Base-by-base conservation (phyloP, 371 early-diverging fungal genomes). In the Syncephalastrum sp. region DNA sequence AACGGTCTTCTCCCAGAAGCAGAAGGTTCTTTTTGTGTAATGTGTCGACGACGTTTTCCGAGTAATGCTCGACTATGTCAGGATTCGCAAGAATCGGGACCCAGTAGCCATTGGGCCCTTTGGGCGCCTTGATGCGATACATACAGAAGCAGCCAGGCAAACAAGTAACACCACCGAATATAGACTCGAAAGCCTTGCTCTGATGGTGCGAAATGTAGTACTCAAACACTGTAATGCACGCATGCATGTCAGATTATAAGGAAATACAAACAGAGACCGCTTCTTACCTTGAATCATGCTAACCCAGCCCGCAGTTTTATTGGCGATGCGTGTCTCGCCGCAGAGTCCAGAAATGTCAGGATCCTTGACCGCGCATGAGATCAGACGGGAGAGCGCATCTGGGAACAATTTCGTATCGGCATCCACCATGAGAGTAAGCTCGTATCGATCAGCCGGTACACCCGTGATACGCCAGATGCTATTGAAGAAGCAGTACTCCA, bases 131-230 rank as follows among this genome's bases (percentile, higher is more conserved):
- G 60, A 98, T 88, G 49, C 96, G 87, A 70, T 95, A 98, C 91
- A 94, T 92, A 64, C 96, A 94, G 81, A 98, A 98, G 64, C 98
- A 98, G 21, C 98, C 98, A 4, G 98, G 98, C 41, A 97, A 72
- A 73, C 98, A 97, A 13, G 97, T 97, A 2, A 97, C 97, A 60
- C 91, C 92, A 19, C 98, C 97, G 75, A 97, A 97, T 49, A 96
- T 85, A 25, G 91, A 89, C 74, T 97, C 98, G 66, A 98, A 98
- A 1, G 94, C 89, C 70, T 98, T 98, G 50, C 83, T 79, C 63
- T 93, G 84, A 67, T 96, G 95, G 73, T 98, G 98, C 29, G 91
- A 90, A 57, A 96, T 95, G 65, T 93, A 97, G 79, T 98, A 96
- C 72, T 96, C 96, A 77, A 93, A 94, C 8, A 96, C 94, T 75